Evolutionary conservation across 495 filamentous ascomycete genomes (phyloP).

Genomic region (Penicillium daleae): DNA sequence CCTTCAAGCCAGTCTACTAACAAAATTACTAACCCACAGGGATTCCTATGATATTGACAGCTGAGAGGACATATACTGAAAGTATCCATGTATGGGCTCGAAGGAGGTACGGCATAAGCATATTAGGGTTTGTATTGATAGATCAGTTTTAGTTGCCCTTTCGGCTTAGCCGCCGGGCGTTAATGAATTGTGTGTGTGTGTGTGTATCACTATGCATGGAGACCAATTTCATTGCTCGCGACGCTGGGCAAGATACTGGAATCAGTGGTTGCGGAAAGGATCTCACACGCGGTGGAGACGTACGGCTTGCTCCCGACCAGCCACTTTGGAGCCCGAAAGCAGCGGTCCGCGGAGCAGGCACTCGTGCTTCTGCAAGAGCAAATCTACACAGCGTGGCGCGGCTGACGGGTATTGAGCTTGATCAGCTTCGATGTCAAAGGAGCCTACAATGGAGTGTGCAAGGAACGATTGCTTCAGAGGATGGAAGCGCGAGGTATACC

Average conservation of each 20-base stretch:
- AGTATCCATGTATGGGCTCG: constrained; percentile 25
- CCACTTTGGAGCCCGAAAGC: constrained; percentile 18
- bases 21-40: constrained; percentile 26
- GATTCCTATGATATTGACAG: constrained; percentile 27
- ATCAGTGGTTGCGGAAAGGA: constrained; percentile 33
- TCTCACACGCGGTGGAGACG: constrained; percentile 30
- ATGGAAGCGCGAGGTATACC: constrained; percentile 32
- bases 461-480: constrained; percentile 24
- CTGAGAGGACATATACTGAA: constrained; percentile 31
- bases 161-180: constrained; percentile 34
- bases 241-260: constrained; percentile 36
- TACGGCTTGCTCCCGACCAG: constrained; percentile 16
- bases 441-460: constrained; percentile 4
- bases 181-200: constrained; percentile 35
- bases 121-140: constrained; percentile 34
- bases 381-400: constrained; percentile 30
- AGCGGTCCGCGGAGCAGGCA: constrained; percentile 26
- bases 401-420: constrained; percentile 6
- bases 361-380: constrained; percentile 33
- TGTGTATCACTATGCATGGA: constrained; percentile 17
- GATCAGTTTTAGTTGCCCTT: constrained; percentile 38
- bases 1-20: constrained; percentile 10
- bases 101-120: constrained; percentile 27
- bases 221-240: constrained; percentile 36
- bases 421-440: constrained; percentile 4